Evolutionary conservation across 2,329 filamentous ascomycete genomes (phyloP), one percentile per base, ranked within the genome.

Genomic region (Paecilomyces variotii): DNA sequence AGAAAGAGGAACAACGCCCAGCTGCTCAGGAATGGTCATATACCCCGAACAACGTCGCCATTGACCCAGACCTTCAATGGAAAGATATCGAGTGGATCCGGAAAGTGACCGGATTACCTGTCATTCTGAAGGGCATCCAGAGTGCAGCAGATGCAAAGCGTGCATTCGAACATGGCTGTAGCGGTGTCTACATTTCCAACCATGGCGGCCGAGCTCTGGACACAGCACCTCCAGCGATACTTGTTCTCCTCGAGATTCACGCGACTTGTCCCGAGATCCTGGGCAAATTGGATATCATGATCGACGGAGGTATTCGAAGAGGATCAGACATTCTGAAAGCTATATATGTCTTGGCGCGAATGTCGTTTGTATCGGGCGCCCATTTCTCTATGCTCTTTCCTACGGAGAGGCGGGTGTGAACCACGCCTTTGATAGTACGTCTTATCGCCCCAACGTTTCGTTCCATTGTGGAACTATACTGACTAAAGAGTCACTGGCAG

Each of bases 201-300:
- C 56, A 55, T 51, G 55, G 57, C 53, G 34, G 56, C 9, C 39
- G 28, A 19, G 54, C 34, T 19, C 28, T 49, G 56, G 27, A 10
- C n/a, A 59, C 54, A 1, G 57, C 56, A 34, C 75, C 51, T 52
- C 72, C 76, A 0, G 70, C 69, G 0, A 71, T 78, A 5, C 63
- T 79, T 10, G 74, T 76, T 1, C 68, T 79, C 0, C 63, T 79
- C 1, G 77, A 79, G 59, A 70, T 79, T 6, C 72, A 78, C 10
- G 71, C 60, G 11, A 60, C 62, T 6, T 78, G 70, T 57, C 77
- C 76, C 0, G 69, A 77, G 19, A 51, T 55, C 2, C 30, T 55
- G 0, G 35, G 27, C n/a, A 53, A 57, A 30, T 12, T 57, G 19
- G 56, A 57, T 12, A 57, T 57, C 14, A 54, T 54, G n/a, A 53